A percentile compares a stretch with the other conserved stretches of the same genome.
These are phyloP conservation scores for Saccharomycopsis sp. DNA, from an alignment of 805 yeast genomes.

Conservation along the genomic window DNA sequence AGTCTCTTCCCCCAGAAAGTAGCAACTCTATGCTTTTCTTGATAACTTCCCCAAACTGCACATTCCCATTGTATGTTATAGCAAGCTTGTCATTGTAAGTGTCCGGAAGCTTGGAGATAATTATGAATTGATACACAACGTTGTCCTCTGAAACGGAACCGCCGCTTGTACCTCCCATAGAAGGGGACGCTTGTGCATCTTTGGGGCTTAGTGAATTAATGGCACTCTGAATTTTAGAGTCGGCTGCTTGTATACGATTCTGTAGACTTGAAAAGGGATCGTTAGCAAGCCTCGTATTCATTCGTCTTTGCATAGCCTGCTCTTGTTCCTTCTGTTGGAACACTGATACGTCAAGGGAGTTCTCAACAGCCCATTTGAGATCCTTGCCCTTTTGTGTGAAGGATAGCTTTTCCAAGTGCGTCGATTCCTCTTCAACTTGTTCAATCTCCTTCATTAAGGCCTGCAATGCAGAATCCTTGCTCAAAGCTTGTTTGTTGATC, in stretches of 20 bases:
- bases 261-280: background rate
- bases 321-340: background rate
- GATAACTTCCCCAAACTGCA: background rate
- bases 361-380: background rate
- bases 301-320: background rate
- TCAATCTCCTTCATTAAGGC: background rate
- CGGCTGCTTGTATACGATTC: background rate
- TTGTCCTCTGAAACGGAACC: background rate
- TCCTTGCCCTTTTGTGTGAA: background rate
- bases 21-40: background rate
- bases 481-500: background rate
- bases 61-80: background rate
- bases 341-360: background rate
- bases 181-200: background rate
- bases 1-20: background rate
- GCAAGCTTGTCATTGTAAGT: constrained; percentile 3
- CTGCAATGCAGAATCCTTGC: background rate
- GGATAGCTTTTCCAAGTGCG: background rate
- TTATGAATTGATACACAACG: constrained; percentile 11
- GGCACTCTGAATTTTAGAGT: background rate
- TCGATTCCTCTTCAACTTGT: background rate
- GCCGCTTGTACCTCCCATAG: background rate
- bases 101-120: constrained; percentile 16
- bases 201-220: background rate
- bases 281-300: background rate